A percentile compares a stretch with the other conserved stretches of the same genome.
Evolutionary conservation across 306 rosid species (phyloP).

Genomic region (Cicer chorassanicum): DNA sequence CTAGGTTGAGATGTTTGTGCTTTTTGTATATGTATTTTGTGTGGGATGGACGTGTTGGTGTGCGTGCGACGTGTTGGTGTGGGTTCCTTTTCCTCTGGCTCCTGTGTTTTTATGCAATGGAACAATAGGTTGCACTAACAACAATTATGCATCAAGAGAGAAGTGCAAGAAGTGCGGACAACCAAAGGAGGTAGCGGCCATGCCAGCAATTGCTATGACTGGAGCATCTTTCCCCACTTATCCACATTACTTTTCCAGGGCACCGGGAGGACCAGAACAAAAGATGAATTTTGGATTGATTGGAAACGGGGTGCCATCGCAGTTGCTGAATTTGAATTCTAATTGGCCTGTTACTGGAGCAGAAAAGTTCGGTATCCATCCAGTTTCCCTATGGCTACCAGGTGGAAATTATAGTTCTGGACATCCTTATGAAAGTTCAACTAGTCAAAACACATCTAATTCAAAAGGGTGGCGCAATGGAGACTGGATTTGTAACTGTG

Average conservation of each 20-base stretch:
- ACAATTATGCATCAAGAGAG: slow-evolving; percentile 99
- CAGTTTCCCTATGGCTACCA: slow-evolving; percentile 61
- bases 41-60: slow-evolving; percentile 86
- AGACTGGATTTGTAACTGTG: slow-evolving; percentile 93
- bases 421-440: slow-evolving; percentile 57
- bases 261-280: slow-evolving; percentile 69
- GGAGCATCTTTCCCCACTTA: slow-evolving; percentile 81
- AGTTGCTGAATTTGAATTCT: slow-evolving; percentile 58
- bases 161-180: slow-evolving; percentile 98
- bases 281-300: slow-evolving; percentile 70
- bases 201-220: slow-evolving; percentile 85
- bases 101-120: slow-evolving; percentile 83
- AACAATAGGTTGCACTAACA: slow-evolving; percentile 99
- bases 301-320: slow-evolving; percentile 62
- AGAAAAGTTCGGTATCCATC: slow-evolving; percentile 67
- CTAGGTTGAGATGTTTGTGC: slow-evolving; percentile 87
- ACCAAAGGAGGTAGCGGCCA: slow-evolving; percentile 91
- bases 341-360: slow-evolving; percentile 69
- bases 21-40: slow-evolving; percentile 83
- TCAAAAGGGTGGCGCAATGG: slow-evolving; percentile 92
- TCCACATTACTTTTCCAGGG: slow-evolving; percentile 72
- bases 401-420: slow-evolving; percentile 63
- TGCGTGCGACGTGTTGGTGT: slow-evolving; percentile 68
- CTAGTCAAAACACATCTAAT: slow-evolving; percentile 53
- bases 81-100: slow-evolving; percentile 78